These are phyloP conservation scores for Jatropha multifida DNA, from an alignment of 441 rosid genomes.

Conservation along the genomic window DNA sequence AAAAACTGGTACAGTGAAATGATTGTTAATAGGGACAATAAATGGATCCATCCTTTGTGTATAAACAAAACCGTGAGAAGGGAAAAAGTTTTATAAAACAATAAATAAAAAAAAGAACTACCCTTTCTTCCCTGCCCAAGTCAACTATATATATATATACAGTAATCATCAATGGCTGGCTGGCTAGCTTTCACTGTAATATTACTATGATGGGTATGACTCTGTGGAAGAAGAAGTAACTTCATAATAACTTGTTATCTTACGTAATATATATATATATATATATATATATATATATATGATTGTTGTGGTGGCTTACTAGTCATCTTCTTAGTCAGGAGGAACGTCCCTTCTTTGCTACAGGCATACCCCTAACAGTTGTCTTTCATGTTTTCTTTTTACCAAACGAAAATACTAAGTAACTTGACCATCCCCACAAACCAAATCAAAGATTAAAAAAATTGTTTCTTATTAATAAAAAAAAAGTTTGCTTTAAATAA, in stretches of 20 bases:
- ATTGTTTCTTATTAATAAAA: too few species aligned
- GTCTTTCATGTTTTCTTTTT: slow-evolving; percentile 20
- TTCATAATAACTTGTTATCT: slow-evolving; percentile 7
- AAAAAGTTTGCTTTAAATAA: not conserved
- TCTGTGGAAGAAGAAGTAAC: not conserved
- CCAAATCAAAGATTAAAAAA: slow-evolving; percentile 20
- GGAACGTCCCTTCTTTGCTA: slow-evolving; percentile 40
- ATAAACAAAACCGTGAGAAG: too few species aligned
- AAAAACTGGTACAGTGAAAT: slow-evolving; percentile 28
- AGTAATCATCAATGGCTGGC: not conserved
- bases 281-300: too few species aligned
- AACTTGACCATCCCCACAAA: slow-evolving; percentile 25
- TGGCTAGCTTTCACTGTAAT: slow-evolving; percentile 12
- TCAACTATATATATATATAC: slow-evolving; percentile 27
- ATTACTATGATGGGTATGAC: slow-evolving; percentile 29
- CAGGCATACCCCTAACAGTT: slow-evolving; percentile 22
- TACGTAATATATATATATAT: slow-evolving; percentile 21
- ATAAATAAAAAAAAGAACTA: slow-evolving; percentile 8
- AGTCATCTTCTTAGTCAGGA: slow-evolving; percentile 49
- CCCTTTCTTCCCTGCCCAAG: slow-evolving; percentile 12
- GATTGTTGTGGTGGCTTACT: slow-evolving; percentile 30
- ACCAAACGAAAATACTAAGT: slow-evolving; percentile 22
- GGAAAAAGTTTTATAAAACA: slow-evolving; percentile 9
- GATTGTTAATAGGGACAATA: slow-evolving; percentile 28
- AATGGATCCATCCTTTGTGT: slow-evolving; percentile 22